A percentile compares a stretch with the other conserved stretches of the same genome.
phyloP scores from a whole-genome alignment of 2,329 filamentous ascomycete species.

The Mycosphaerella sp. region DNA sequence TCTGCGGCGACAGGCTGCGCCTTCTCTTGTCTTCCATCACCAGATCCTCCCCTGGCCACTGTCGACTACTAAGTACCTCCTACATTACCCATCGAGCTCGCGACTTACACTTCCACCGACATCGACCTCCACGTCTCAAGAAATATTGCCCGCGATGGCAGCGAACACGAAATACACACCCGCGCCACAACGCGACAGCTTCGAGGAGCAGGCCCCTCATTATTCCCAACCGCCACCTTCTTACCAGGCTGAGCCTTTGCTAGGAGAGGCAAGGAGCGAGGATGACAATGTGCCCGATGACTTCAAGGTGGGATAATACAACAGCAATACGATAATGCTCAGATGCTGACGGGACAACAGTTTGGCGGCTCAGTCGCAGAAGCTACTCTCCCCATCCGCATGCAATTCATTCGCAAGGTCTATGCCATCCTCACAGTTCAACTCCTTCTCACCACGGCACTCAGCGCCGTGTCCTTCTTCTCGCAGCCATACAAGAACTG shows the following conservation, averaged over 20 bases:
- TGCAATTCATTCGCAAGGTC: slow-evolving; percentile 77
- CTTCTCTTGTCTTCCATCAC: slow-evolving; percentile 12
- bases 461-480: slow-evolving; percentile 83
- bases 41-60: slow-evolving; percentile 3
- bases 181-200: slow-evolving; percentile 78
- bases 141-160: slow-evolving; percentile 50
- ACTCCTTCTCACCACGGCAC: slow-evolving; percentile 71
- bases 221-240: slow-evolving; percentile 77
- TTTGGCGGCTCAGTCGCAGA: slow-evolving; percentile 91
- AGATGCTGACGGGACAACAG: slow-evolving; percentile 38
- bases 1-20: background rate
- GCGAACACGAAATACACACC: slow-evolving; percentile 74
- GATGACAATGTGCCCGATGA: slow-evolving; percentile 93
- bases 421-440: slow-evolving; percentile 97
- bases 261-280: slow-evolving; percentile 63
- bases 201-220: slow-evolving; percentile 63
- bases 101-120: background rate
- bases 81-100: background rate
- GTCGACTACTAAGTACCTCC: background rate
- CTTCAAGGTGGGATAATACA: slow-evolving; percentile 63
- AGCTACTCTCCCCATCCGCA: slow-evolving; percentile 80
- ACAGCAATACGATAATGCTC: background rate
- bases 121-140: background rate
- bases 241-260: slow-evolving; percentile 59
- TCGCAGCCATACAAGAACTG: slow-evolving; percentile 70